phyloP scores from a whole-genome alignment of 2,329 filamentous ascomycete species.

The Phaeosphaeria sp. region DNA sequence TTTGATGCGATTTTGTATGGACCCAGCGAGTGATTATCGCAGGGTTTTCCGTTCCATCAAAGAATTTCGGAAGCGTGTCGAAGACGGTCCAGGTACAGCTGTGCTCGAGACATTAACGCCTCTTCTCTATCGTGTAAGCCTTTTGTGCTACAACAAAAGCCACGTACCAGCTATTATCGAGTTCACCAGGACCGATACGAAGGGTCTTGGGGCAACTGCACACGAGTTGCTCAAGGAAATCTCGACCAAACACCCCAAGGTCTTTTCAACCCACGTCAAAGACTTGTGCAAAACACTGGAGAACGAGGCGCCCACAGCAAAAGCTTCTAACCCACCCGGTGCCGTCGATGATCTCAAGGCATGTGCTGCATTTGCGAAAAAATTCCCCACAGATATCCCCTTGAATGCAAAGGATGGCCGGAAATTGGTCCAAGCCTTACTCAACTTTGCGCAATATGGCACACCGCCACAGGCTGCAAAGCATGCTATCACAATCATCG shows the following conservation, averaged over 20 bases:
- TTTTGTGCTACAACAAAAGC: conserved; percentile 91
- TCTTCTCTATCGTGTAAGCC: conserved; percentile 81
- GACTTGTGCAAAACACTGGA: conserved; percentile 88
- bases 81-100: conserved; percentile 66
- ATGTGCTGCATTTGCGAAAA: conserved; percentile 88
- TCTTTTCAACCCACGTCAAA: conserved; percentile 91
- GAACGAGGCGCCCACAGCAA: conserved; percentile 76
- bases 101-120: conserved; percentile 82
- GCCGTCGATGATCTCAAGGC: conserved; percentile 94
- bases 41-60: conserved; percentile 89
- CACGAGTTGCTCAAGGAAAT: conserved; percentile 93
- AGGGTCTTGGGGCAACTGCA: conserved; percentile 76
- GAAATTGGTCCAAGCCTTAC: conserved; percentile 80
- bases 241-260: conserved; percentile 83
- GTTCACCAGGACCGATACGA: conserved; percentile 82
- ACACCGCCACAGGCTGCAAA: conserved; percentile 84
- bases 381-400: conserved; percentile 83
- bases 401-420: conserved; percentile 64
- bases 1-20: conserved; percentile 84
- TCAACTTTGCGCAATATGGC: conserved; percentile 83
- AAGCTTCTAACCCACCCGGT: conserved; percentile 70
- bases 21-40: conserved; percentile 86
- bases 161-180: conserved; percentile 91
- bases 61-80: conserved; percentile 83
- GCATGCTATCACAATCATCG: conserved; percentile 88